phyloP scores from a whole-genome alignment of 2,329 filamentous ascomycete species.

The Cladophialophora carrionii region DNA sequence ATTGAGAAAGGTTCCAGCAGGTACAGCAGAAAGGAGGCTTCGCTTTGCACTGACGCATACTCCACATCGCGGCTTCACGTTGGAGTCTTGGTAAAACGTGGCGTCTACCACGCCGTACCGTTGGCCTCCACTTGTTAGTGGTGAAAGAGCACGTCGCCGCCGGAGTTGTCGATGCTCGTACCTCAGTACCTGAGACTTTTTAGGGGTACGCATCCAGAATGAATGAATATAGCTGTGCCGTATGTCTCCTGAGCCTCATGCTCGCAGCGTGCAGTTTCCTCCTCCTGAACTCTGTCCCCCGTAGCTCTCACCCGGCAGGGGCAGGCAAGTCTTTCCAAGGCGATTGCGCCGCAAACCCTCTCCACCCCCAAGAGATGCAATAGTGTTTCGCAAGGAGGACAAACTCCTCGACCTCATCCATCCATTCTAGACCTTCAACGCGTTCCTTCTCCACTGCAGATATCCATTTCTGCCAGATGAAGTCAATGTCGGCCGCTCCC shows the following conservation, averaged over 20 bases:
- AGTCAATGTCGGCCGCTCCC: conserved; percentile 63
- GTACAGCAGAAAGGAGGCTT: neutral
- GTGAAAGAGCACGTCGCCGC: neutral
- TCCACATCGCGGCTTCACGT: neutral
- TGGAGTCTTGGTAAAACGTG: neutral
- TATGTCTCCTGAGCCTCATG: neutral
- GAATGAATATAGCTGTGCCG: neutral
- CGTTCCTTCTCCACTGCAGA: conserved; percentile 71
- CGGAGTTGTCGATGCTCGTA: neutral
- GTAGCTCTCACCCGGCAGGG: conserved; percentile 36
- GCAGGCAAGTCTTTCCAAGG: conserved; percentile 45
- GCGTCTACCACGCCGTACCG: too few species aligned
- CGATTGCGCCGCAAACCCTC: conserved; percentile 48
- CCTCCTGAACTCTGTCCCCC: neutral
- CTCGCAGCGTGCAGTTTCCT: neutral
- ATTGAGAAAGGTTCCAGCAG: neutral
- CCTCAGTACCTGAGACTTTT: too few species aligned
- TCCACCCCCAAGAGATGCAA: conserved; percentile 85
- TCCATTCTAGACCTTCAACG: conserved; percentile 76
- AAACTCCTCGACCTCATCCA: conserved; percentile 97
- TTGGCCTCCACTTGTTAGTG: neutral
- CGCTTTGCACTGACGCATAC: neutral
- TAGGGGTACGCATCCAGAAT: neutral
- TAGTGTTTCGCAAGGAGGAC: conserved; percentile 85
- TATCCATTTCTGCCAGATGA: conserved; percentile 81